Evolutionary conservation across 2,329 filamentous ascomycete species (phyloP).

Genomic region (Neofusicoccum umdonicola): DNA sequence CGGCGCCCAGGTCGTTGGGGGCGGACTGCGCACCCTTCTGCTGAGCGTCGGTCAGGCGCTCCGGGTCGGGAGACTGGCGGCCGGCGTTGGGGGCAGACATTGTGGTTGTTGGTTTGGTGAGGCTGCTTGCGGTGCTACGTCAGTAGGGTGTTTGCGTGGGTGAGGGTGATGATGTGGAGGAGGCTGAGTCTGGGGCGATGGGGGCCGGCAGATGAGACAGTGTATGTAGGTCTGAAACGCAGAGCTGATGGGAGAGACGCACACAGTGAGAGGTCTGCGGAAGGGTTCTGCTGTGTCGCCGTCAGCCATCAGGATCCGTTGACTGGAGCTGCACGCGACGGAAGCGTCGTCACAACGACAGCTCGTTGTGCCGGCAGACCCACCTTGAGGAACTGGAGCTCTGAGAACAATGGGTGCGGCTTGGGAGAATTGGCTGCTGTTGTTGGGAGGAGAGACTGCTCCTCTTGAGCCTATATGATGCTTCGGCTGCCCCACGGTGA

Average conservation of each 20-base stretch:
- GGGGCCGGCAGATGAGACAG: neutral
- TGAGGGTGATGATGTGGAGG: neutral
- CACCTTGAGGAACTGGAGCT: neutral
- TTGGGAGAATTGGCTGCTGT: neutral
- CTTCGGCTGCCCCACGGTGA: constrained; percentile 12
- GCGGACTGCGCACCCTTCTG: constrained; percentile 58
- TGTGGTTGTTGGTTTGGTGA: constrained; percentile 35
- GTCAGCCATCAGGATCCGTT: neutral
- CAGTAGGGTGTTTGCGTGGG: neutral
- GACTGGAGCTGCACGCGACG: neutral
- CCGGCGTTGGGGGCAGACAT: constrained; percentile 68
- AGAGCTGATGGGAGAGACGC: neutral
- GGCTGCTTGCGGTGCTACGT: constrained; percentile 9
- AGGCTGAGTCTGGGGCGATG: neutral
- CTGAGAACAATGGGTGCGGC: neutral
- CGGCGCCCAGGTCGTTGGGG: constrained; percentile 53
- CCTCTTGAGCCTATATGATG: constrained; percentile 5
- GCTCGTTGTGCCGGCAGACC: neutral
- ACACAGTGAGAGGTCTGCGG: constrained; percentile 1
- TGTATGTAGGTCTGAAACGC: neutral
- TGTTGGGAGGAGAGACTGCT: neutral
- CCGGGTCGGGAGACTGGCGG: constrained; percentile 74
- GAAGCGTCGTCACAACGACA: too few species aligned
- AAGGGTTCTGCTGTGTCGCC: neutral
- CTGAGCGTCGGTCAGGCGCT: constrained; percentile 65